phyloP scores from a whole-genome alignment of 2,329 filamentous ascomycete genomes.

The Alternaria sp. region DNA sequence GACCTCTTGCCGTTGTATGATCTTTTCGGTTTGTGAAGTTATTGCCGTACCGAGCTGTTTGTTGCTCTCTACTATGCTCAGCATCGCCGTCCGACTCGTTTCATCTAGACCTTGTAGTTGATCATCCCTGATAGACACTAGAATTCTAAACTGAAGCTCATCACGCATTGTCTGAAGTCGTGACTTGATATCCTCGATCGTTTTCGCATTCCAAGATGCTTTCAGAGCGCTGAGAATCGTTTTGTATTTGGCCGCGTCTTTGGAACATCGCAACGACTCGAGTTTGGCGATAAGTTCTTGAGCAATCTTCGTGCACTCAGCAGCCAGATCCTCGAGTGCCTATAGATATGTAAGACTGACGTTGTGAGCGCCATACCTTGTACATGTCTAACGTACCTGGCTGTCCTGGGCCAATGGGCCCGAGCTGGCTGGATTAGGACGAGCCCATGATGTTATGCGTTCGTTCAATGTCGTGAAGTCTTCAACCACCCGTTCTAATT shows the following conservation, averaged over 20 bases:
- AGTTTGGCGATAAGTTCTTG: background rate
- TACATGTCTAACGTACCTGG: background rate
- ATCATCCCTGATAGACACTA: background rate
- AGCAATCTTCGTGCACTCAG: background rate
- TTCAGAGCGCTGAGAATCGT: background rate
- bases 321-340: background rate
- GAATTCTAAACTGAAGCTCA: background rate
- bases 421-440: background rate
- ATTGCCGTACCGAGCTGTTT: background rate
- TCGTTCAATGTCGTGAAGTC: background rate
- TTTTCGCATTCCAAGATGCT: background rate
- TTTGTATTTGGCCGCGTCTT: background rate
- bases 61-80: background rate
- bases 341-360: background rate
- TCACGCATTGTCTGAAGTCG: background rate
- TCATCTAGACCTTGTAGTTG: background rate
- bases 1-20: background rate
- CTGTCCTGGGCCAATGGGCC: background rate
- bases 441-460: background rate
- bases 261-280: background rate
- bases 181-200: background rate
- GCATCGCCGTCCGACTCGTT: background rate
- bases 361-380: background rate
- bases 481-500: background rate
- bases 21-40: background rate